phyloP scores from a whole-genome alignment of 805 yeast species.

The Candida ovalis region DNA sequence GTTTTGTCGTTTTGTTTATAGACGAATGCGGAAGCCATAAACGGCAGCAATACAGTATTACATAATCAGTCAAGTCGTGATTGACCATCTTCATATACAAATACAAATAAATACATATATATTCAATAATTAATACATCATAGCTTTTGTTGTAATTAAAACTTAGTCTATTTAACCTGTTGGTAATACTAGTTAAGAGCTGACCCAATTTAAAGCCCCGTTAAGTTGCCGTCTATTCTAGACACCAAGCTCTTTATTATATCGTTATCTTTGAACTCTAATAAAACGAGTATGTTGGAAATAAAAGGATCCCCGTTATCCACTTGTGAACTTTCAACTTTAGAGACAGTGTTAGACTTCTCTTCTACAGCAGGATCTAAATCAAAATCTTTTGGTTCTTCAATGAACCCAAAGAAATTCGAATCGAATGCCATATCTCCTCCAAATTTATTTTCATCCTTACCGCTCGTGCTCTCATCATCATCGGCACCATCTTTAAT shows the following conservation, averaged over 20 bases:
- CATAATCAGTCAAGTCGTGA: background rate
- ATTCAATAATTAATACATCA: too few relatives aligned
- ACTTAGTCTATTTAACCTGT: too few relatives aligned
- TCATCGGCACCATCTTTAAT: background rate
- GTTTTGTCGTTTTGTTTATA: too few relatives aligned
- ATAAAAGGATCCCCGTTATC: conserved; percentile 14
- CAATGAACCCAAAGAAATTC: conserved; percentile 29
- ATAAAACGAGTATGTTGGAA: conserved; percentile 19
- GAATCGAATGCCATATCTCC: conserved; percentile 22
- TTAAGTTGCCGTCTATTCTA: conserved; percentile 14
- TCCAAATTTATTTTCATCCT: conserved; percentile 10
- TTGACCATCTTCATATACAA: too few relatives aligned
- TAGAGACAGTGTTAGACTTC: background rate
- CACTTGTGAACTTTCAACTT: conserved; percentile 2
- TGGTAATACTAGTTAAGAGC: too few relatives aligned
- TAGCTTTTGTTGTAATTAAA: too few relatives aligned
- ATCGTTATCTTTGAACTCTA: conserved; percentile 9
- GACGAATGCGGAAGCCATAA: conserved; percentile 1
- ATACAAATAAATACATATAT: too few relatives aligned
- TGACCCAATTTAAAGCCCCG: background rate
- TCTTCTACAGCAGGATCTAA: background rate
- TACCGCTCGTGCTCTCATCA: background rate
- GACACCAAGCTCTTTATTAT: conserved; percentile 17
- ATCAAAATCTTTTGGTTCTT: conserved; percentile 22
- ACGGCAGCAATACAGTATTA: background rate